Evolutionary conservation across 1,284 basidiomycete species (phyloP).

Genomic region (Abortiporus biennis): DNA sequence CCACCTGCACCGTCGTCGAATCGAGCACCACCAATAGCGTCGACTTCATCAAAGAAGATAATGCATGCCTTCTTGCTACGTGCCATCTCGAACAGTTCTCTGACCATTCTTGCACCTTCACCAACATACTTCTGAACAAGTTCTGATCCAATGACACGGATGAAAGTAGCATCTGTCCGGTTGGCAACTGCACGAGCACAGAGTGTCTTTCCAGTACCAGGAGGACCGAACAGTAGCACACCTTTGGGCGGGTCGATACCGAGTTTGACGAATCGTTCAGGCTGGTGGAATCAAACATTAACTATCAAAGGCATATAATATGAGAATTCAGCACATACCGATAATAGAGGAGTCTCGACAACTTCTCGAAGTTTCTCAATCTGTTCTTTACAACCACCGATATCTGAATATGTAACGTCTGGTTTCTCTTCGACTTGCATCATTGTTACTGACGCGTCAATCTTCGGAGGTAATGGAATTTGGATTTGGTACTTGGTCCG

Average conservation of each 20-base stretch:
- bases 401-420: slow-evolving; percentile 96
- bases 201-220: slow-evolving; percentile 97
- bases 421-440: slow-evolving; percentile 99
- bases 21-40: slow-evolving; percentile 97
- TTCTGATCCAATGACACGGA: slow-evolving; percentile 98
- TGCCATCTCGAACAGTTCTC: slow-evolving; percentile 99
- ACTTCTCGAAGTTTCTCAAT: slow-evolving; percentile 99
- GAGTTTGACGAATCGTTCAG: slow-evolving; percentile 95
- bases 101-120: slow-evolving; percentile 98
- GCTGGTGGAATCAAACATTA: slow-evolving; percentile 46
- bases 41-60: slow-evolving; percentile 99
- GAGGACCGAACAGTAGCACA: slow-evolving; percentile 93
- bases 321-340: slow-evolving; percentile 44
- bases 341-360: slow-evolving; percentile 94
- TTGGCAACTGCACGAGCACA: slow-evolving; percentile 99
- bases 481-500: slow-evolving; percentile 98
- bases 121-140: slow-evolving; percentile 99
- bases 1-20: slow-evolving; percentile 99
- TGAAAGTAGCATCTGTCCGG: slow-evolving; percentile 98
- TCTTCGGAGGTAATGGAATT: slow-evolving; percentile 99
- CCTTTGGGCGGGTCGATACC: slow-evolving; percentile 99
- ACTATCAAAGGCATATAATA: slow-evolving; percentile 2
- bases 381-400: slow-evolving; percentile 99
- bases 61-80: slow-evolving; percentile 99
- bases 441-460: slow-evolving; percentile 99